Evolutionary conservation across 345 rosid genomes (phyloP), one percentile per base, ranked within the genome.

Genomic region (Lepidium africanum): DNA sequence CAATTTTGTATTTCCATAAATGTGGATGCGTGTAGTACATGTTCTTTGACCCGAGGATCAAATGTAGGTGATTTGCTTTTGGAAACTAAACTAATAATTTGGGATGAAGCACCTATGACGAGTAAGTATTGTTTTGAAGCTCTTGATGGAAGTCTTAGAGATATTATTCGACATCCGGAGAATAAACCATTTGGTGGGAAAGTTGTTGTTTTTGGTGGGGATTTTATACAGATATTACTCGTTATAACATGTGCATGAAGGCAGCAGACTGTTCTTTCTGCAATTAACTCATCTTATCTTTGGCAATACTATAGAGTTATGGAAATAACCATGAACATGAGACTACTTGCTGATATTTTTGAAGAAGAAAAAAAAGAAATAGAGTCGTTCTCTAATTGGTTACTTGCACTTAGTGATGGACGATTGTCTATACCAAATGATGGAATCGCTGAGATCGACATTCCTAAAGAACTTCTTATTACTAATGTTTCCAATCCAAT

Each of bases 331-430:
- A 63, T 21, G 1, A 63, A 49, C 3, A 63, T 63, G 57, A 25
- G 58, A 2, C 23, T 48, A 2, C 7, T n/a, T 21, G 32, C 4
- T 17, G 16, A 17, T 1, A 17, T 15, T 0, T 4, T 0, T 37
- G 4, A 0, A 0, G 8, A 0, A 2, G 2, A 35, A 0, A 14
- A 35, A 0, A 0, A 8, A 0, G 9, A 21, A 1, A 38, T 23
- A 0, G 0, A 13, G 1, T 10, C 5, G 0, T 21, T 49, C 2
- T 64, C 58, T 0, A 0, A 64, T 1, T 23, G 25, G 38, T 19
- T 64, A 2, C 6, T 49, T 0, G 14, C 2, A 2, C 3, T 64
- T 1, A 10, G 58, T 0, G 58, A 63, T 9, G 58, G 25, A 0
- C 37, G 9, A 3, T 21, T 63, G 0, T 0, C 1, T 2, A 9